Evolutionary conservation across 441 rosid genomes (phyloP).

Genomic region (Rhodomyrtus psidioides): DNA sequence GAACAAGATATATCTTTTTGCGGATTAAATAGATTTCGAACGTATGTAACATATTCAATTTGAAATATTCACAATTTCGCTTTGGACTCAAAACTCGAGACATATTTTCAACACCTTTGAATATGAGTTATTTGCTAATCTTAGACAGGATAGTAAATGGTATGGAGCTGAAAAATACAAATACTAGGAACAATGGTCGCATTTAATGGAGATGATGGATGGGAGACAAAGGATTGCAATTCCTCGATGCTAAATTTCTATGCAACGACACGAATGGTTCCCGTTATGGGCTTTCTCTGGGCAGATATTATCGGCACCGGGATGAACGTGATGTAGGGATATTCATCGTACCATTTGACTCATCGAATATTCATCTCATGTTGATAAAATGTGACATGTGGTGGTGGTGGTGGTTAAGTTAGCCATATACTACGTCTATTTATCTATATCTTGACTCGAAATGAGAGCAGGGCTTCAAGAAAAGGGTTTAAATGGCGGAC

Average conservation of each 20-base stretch:
- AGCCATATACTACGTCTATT: background rate
- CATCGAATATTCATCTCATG: background rate
- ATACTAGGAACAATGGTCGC: background rate
- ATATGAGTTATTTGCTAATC: background rate
- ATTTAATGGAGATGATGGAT: background rate
- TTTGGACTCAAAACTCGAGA: too few species aligned
- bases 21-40: too few species aligned
- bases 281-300: fast-evolving
- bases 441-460: too few species aligned
- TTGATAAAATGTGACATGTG: background rate
- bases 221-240: background rate
- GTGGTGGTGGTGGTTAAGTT: background rate
- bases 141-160: background rate
- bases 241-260: background rate
- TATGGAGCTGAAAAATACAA: background rate
- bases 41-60: too few species aligned
- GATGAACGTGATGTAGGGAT: background rate
- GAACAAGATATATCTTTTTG: too few species aligned
- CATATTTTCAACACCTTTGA: too few species aligned
- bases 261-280: background rate
- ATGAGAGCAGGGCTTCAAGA: too few species aligned
- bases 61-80: too few species aligned
- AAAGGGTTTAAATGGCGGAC: background rate
- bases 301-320: background rate
- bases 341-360: background rate